Evolutionary conservation across 768 basidiomycete genomes (phyloP).

Genomic region (Crucibulum laeve): DNA sequence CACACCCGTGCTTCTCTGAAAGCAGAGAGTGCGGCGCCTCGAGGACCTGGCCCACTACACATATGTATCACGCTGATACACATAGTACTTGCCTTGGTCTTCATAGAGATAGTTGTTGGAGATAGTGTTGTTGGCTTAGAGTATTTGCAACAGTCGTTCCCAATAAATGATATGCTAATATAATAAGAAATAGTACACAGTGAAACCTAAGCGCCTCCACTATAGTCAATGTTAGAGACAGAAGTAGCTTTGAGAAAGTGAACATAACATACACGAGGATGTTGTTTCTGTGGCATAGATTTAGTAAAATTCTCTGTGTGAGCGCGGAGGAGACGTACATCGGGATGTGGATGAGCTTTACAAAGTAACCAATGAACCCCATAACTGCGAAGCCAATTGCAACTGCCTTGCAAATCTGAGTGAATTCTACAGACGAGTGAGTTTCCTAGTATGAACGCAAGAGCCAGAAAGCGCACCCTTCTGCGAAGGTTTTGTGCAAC

Average conservation of each 20-base stretch:
- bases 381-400: slow-evolving; percentile 97
- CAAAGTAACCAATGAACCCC: slow-evolving; percentile 99
- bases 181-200: slow-evolving; percentile 14
- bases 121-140: too few relatives aligned
- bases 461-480: slow-evolving; percentile 59
- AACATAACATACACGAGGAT: slow-evolving; percentile 83
- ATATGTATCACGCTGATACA: too few relatives aligned
- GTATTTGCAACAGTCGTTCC: too few relatives aligned
- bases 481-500: slow-evolving; percentile 96
- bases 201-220: slow-evolving; percentile 66
- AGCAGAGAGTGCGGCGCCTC: too few relatives aligned
- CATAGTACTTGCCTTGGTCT: too few relatives aligned
- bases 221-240: slow-evolving; percentile 29
- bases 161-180: too few relatives aligned
- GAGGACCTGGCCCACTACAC: too few relatives aligned
- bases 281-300: slow-evolving; percentile 68
- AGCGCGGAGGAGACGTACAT: slow-evolving; percentile 59
- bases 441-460: neutral
- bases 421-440: slow-evolving; percentile 60
- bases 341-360: slow-evolving; percentile 97
- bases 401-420: slow-evolving; percentile 93
- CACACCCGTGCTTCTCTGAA: too few relatives aligned
- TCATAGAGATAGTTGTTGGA: too few relatives aligned
- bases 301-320: neutral
- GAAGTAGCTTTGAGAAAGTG: neutral